Evolutionary conservation across 2,329 filamentous ascomycete genomes (phyloP).

Genomic region (Cryphonectria nitschkei): DNA sequence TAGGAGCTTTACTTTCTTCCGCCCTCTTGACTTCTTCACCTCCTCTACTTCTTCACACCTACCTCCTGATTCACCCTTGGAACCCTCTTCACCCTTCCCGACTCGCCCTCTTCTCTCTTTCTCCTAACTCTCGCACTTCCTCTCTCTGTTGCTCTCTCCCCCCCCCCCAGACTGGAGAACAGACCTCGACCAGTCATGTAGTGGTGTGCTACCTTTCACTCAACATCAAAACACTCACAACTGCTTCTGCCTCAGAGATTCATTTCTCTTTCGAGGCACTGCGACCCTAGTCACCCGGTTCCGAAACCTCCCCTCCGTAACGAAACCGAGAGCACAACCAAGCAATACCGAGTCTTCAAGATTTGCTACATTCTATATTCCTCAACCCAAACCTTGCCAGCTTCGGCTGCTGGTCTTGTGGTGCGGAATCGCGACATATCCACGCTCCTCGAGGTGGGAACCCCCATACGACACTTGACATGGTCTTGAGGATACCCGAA

Average conservation of each 20-base stretch:
- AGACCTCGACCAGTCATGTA: slow-evolving; percentile 26
- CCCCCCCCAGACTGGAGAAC: background rate
- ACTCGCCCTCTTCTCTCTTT: background rate
- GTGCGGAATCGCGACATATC: slow-evolving; percentile 25
- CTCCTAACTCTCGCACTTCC: background rate
- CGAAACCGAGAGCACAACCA: slow-evolving; percentile 2
- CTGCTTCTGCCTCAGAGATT: slow-evolving; percentile 21
- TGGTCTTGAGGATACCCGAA: slow-evolving; percentile 58
- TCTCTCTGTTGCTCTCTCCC: background rate
- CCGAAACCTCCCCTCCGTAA: background rate
- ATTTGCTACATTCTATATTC: background rate
- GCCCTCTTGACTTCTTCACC: slow-evolving; percentile 19
- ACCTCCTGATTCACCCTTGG: slow-evolving; percentile 14
- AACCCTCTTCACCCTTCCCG: slow-evolving; percentile 4
- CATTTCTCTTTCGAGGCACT: slow-evolving; percentile 16
- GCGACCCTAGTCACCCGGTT: background rate
- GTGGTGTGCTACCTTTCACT: slow-evolving; percentile 17
- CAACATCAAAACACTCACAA: slow-evolving; percentile 20
- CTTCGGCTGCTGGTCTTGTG: slow-evolving; percentile 30
- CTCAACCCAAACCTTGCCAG: slow-evolving; percentile 27
- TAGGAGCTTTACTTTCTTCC: slow-evolving; percentile 11
- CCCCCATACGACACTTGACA: slow-evolving; percentile 30
- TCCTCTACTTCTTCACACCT: slow-evolving; percentile 9
- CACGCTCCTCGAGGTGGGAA: slow-evolving; percentile 22
- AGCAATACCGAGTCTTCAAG: background rate